Evolutionary conservation across 176 grass and related monocot genomes (phyloP).

Genomic region (Musa itinerans): DNA sequence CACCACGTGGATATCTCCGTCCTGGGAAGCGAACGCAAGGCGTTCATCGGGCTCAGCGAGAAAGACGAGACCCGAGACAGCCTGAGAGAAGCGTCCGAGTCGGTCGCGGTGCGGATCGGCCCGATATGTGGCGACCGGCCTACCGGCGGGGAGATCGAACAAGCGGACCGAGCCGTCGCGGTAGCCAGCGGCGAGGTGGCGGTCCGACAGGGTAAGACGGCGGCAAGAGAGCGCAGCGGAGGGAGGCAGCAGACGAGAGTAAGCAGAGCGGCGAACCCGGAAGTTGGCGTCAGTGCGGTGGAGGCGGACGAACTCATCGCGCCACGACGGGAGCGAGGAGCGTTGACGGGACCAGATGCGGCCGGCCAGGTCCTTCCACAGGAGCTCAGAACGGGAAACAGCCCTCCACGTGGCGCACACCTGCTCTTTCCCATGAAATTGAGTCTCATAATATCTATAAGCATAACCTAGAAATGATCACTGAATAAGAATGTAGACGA

Average conservation of each 20-base stretch:
- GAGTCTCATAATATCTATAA: too few relatives aligned
- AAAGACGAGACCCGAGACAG: conserved; percentile 22
- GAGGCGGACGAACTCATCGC: conserved; percentile 24
- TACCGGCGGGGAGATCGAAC: conserved; percentile 21
- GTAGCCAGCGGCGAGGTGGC: conserved; percentile 21
- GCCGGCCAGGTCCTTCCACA: conserved; percentile 21
- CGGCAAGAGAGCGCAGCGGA: conserved; percentile 22
- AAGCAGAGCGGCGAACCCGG: conserved; percentile 11
- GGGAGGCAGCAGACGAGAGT: conserved; percentile 16
- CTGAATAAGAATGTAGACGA: too few relatives aligned
- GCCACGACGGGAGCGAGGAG: conserved; percentile 12
- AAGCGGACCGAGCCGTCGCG: conserved; percentile 26
- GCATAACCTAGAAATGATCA: too few relatives aligned
- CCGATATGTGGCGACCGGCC: conserved; percentile 5
- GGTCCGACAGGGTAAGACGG: conserved; percentile 19
- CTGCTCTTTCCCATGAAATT: not conserved
- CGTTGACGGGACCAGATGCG: conserved; percentile 20
- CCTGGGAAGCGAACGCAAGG: conserved; percentile 16
- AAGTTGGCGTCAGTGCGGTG: conserved; percentile 29
- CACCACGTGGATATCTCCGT: conserved; percentile 25
- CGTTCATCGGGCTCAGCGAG: conserved; percentile 17
- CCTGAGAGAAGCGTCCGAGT: conserved; percentile 24
- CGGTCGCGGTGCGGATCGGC: conserved; percentile 19
- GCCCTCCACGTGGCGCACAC: conserved; percentile 25
- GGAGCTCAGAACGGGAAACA: conserved; percentile 26